Conservation (phyloP, 306 rosid genomes). For the Cicer pinnatifidum region DNA sequence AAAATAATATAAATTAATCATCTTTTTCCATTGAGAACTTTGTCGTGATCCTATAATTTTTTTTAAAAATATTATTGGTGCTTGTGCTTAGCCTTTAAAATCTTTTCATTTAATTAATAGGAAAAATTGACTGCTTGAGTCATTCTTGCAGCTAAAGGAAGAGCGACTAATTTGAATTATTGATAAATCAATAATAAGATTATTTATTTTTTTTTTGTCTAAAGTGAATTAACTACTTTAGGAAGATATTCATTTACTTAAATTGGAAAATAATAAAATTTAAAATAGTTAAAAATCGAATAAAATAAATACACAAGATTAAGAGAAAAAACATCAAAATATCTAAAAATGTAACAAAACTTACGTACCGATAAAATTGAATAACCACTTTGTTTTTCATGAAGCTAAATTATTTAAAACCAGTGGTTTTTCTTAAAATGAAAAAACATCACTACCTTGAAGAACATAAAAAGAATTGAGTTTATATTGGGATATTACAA, state of each 20-base stretch:
- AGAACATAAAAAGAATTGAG: background rate
- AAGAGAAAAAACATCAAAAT: too few relatives aligned
- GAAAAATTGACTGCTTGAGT: background rate
- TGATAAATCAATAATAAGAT: background rate
- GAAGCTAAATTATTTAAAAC: slow-evolving; percentile 11
- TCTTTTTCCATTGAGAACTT: background rate
- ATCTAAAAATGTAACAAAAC: too few relatives aligned
- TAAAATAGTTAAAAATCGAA: too few relatives aligned
- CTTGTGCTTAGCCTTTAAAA: background rate
- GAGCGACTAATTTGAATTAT: too few relatives aligned
- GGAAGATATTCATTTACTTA: background rate
- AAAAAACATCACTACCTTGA: background rate
- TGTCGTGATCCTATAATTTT: background rate
- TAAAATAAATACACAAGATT: too few relatives aligned
- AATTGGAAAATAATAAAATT: too few relatives aligned
- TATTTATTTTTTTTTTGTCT: background rate
- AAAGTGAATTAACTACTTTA: background rate
- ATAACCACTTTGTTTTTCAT: background rate
- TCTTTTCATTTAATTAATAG: background rate
- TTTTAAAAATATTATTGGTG: slow-evolving; percentile 1
- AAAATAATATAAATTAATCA: background rate
- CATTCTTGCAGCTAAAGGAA: too few relatives aligned
- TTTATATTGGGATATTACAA: background rate
- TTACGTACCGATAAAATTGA: too few relatives aligned
- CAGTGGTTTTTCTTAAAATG: background rate